Evolutionary conservation across 2,329 filamentous ascomycete species (phyloP), one percentile per base, ranked within the genome.

Genomic region (Thermoascus crustaceus): DNA sequence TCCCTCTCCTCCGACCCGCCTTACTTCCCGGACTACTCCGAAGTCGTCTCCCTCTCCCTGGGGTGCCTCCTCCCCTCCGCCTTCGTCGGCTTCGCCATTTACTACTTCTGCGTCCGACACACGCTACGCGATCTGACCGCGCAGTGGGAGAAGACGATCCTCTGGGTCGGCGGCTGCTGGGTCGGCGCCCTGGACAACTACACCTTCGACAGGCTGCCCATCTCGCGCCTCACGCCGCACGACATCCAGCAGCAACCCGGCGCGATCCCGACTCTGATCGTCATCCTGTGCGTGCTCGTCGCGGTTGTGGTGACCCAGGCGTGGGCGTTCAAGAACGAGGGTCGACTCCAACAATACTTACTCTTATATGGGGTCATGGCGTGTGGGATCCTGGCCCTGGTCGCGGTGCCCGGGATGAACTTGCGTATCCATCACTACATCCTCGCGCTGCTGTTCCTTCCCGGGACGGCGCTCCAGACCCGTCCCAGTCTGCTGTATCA

Each of bases 401-500:
- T 77, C n/a, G 60, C 68, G 1, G 58, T 78, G 2, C 75, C 75
- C 0, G 59, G 68, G 24, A 69, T 78, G 59, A 73, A 72, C 41
- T 62, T 79, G 13, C 69, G 75, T n/a, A 76, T 79, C 39, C 75
- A 79, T 45, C 75, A 79, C 47, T 79, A 79, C 48, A 76, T 79
- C 46, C 65, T 79, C 3, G 72, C 69, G 1, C 61, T 79, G 0
- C 57, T 79, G 3, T 63, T 79, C 2, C 59, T 78, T 0, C 72
- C 74, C 0, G 76, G 76, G 0, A 78, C 75, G 2, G 63, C 66
- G 0, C 65, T 78, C 45, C 75, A 78, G 44, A 79, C 72, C 11
- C 63, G 76, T 1, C 74, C 73, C 0, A 69, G 66, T 32, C 60
- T 79, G 3, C 47, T 78, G 4, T 79, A 76, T 49, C 75, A 78